Percentiles rank a stretch among this genome's conserved stretches.
These are phyloP conservation scores for Teunomyces panamensis DNA, from an alignment of 805 yeast genomes.

Conservation along the genomic window DNA sequence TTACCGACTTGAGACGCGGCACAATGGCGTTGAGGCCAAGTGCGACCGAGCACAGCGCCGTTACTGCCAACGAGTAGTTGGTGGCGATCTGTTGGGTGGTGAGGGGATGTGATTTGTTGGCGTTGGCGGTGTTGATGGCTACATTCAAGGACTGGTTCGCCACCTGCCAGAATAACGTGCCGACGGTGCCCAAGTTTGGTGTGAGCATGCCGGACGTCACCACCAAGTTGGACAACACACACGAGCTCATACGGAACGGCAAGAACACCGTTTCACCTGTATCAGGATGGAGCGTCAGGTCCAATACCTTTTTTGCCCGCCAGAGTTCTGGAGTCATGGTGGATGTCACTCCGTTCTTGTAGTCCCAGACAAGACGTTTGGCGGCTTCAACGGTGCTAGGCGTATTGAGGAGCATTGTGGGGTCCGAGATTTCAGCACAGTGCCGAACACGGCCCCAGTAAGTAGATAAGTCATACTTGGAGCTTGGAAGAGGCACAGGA, in stretches of 20 bases:
- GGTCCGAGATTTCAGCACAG: constrained; percentile 90
- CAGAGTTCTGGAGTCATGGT: constrained; percentile 79
- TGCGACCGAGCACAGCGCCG: constrained; percentile 94
- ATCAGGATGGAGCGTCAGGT: constrained; percentile 94
- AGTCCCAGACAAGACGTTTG: constrained; percentile 63
- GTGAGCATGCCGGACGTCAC: constrained; percentile 98
- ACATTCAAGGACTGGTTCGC: constrained; percentile 96
- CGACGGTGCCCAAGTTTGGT: constrained; percentile 84
- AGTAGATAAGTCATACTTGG: constrained; percentile 73
- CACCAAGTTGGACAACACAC: constrained; percentile 88
- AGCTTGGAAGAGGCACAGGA: constrained; percentile 71
- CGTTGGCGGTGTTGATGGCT: constrained; percentile 94
- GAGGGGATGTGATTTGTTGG: constrained; percentile 92
- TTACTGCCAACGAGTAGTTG: constrained; percentile 83
- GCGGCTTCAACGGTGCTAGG: constrained; percentile 61
- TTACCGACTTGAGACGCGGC: constrained; percentile 73
- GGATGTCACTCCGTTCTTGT: constrained; percentile 62
- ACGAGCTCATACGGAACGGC: constrained; percentile 96
- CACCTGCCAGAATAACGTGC: constrained; percentile 96
- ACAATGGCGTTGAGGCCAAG: constrained; percentile 87
- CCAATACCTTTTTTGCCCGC: constrained; percentile 83
- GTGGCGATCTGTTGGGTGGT: constrained; percentile 72
- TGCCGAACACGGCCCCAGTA: constrained; percentile 95
- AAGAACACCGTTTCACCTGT: constrained; percentile 88
- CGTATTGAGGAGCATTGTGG: constrained; percentile 79